Base-by-base conservation (phyloP, 2,329 filamentous ascomycete genomes). In the Aspergillus eucalypticola region DNA sequence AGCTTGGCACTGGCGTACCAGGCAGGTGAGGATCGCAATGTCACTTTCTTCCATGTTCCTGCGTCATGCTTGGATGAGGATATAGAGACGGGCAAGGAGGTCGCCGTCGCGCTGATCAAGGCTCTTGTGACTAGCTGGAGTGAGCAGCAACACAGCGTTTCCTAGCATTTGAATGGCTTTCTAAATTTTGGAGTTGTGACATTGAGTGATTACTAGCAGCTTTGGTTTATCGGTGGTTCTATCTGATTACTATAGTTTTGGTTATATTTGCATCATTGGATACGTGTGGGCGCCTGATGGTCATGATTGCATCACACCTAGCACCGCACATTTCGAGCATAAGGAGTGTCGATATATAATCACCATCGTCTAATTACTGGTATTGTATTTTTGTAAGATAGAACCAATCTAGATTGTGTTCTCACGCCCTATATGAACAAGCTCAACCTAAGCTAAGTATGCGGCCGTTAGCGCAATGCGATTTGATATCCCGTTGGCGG, bases 1-100 rank as follows among this genome's bases (percentile, higher is more conserved):
- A 90, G 86, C 62, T 73, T 92, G 66, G 81, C 88, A 5, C 62
- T 69, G 44, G 75, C 74, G 15, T 62, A 66, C 15, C 67, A 65
- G 59, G 69, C 73, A 44, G 69, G 71, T 2, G 66, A 68, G 21
- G 67, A 73, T 50, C 70, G 74, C n/a, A 78, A 73, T 49, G 86
- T 90, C 5, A 75, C 88, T 2, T 93, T 93, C 72, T 76, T 92
- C 55, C 90, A 93, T 73, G 89, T 93, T 1, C 90, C 90, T 0
- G 81, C 84, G 6, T 81, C 84, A 25, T 79, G 82, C 8, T 81
- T 84, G 21, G 78, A 84, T 38, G 75, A 77, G 19, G 75, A 76
- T 60, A 68, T 82, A 19, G 69, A 75, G 54, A 69, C 68, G 46
- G 80, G 80, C 2, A 71, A 63, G 46, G 67, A 75, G 29, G 71